Conservation (phyloP, 164 flowering plant genomes). For the Cinnamomum micranthum region DNA sequence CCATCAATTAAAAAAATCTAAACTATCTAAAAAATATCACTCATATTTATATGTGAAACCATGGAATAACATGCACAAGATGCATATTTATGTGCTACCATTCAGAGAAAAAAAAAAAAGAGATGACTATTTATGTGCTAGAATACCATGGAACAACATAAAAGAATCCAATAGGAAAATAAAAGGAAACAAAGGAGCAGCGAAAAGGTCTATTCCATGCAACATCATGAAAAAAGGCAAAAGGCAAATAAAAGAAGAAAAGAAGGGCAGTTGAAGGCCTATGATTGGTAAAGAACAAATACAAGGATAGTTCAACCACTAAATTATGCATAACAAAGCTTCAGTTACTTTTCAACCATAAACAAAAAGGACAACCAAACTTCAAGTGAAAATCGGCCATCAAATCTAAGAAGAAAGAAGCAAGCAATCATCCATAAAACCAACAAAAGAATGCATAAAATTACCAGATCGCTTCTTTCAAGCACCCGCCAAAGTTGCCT, state of each 20-base stretch:
- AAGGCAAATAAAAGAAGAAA: too few species aligned
- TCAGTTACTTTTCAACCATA: background rate
- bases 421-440: background rate
- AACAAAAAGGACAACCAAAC: background rate
- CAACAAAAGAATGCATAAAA: background rate
- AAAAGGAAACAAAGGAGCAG: background rate
- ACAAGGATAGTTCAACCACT: background rate
- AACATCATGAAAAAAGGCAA: background rate
- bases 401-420: background rate
- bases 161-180: background rate
- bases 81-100: too few species aligned
- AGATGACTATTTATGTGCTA: too few species aligned
- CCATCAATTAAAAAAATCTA: too few species aligned
- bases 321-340: background rate
- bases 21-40: too few species aligned
- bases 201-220: background rate
- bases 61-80: too few species aligned
- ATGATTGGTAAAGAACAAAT: background rate
- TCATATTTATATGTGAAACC: too few species aligned
- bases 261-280: background rate
- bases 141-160: background rate
- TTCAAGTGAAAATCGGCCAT: background rate
- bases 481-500: conserved; percentile 98
- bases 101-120: too few species aligned
- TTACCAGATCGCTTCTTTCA: conserved; percentile 95